phyloP scores from a whole-genome alignment of 129 eudicot genomes.

The Flaveria robusta region DNA sequence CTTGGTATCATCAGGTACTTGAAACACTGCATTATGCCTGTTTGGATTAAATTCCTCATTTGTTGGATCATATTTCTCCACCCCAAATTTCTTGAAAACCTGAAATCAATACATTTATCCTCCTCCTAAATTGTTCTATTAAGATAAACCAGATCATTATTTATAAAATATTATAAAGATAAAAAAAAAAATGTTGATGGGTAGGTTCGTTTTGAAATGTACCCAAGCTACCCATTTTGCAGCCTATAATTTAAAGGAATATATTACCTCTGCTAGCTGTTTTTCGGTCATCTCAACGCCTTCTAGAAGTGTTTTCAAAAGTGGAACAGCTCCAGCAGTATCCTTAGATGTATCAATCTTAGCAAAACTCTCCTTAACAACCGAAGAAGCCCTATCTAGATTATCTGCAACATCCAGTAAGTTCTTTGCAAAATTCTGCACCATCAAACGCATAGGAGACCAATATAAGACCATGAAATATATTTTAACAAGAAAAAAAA shows the following conservation, averaged over 20 bases:
- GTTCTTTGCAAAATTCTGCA: slow-evolving; percentile 87
- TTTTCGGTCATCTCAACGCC: slow-evolving; percentile 98
- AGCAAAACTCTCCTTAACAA: slow-evolving; percentile 68
- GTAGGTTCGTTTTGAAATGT: too few species aligned
- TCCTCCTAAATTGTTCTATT: background rate
- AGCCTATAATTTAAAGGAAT: background rate
- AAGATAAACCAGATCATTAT: background rate
- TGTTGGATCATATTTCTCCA: slow-evolving; percentile 75
- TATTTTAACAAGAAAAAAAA: background rate
- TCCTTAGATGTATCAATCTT: slow-evolving; percentile 77
- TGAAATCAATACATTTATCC: slow-evolving; percentile 25
- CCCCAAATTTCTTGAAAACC: slow-evolving; percentile 85
- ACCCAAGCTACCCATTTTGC: too few species aligned
- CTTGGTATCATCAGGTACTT: slow-evolving; percentile 80
- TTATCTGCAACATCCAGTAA: slow-evolving; percentile 91
- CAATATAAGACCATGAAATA: slow-evolving; percentile 2
- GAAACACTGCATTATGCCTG: slow-evolving; percentile 88
- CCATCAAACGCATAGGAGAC: slow-evolving; percentile 13
- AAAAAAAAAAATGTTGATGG: too few species aligned
- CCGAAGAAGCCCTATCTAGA: slow-evolving; percentile 75
- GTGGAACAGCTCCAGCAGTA: slow-evolving; percentile 70
- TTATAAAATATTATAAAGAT: too few species aligned
- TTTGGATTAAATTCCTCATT: slow-evolving; percentile 88
- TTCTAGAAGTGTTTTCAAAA: slow-evolving; percentile 75
- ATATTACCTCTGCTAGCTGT: slow-evolving; percentile 71